Evolutionary conservation across 495 filamentous ascomycete genomes (phyloP).

Genomic region (Aspergillus biplanus): DNA sequence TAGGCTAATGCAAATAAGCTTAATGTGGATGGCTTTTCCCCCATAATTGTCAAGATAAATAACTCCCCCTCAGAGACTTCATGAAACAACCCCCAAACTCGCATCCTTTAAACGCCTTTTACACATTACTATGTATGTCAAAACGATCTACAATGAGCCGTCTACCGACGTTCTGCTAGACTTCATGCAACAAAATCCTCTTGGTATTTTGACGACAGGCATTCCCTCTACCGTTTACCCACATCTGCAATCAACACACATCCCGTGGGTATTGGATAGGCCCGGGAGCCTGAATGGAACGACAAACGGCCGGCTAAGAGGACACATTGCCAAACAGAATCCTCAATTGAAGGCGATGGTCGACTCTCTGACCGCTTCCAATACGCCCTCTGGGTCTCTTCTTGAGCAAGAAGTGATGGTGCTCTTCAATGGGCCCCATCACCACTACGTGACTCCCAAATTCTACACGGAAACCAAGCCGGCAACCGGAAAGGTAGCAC

Average conservation of each 20-base stretch:
- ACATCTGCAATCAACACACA: slow-evolving; percentile 55
- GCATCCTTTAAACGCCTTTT: no score
- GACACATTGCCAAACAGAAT: slow-evolving; percentile 57
- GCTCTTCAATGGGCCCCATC: slow-evolving; percentile 52
- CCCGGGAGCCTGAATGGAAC: slow-evolving; percentile 27
- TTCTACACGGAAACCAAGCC: slow-evolving; percentile 62
- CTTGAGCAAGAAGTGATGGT: slow-evolving; percentile 43
- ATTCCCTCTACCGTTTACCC: slow-evolving; percentile 47
- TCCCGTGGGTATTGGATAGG: slow-evolving; percentile 55
- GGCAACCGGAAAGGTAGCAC: slow-evolving; percentile 56
- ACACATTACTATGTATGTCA: neutral
- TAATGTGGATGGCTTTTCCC: neutral
- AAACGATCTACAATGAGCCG: neutral
- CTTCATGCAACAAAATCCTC: slow-evolving; percentile 53
- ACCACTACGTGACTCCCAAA: slow-evolving; percentile 62
- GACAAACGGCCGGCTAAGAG: slow-evolving; percentile 43
- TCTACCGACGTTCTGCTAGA: neutral
- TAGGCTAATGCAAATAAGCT: neutral
- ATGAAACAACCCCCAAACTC: no score
- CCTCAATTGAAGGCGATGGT: slow-evolving; percentile 59
- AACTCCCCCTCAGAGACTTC: no score
- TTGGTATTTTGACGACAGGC: slow-evolving; percentile 59
- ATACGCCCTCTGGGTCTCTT: slow-evolving; percentile 13
- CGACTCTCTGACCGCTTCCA: slow-evolving; percentile 33
- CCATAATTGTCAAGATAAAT: neutral